A percentile compares a stretch with the other conserved stretches of the same genome.
Evolutionary conservation across 768 basidiomycete genomes (phyloP).

Genomic region (Boletus insuetus): DNA sequence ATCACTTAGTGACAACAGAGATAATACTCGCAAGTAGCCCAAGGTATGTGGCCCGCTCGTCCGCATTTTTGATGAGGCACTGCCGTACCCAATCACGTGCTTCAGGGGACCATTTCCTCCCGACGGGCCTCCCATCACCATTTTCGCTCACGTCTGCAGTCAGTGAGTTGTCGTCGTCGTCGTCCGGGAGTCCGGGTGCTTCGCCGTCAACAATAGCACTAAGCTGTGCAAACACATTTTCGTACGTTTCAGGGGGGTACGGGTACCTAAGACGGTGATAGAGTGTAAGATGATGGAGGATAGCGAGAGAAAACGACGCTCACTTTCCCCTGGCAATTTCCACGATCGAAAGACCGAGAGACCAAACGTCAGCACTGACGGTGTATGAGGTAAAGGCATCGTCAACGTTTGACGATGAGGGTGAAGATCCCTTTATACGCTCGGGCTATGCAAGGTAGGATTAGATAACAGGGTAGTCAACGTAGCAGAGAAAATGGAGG

Average conservation of each 20-base stretch:
- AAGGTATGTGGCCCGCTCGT: constrained; percentile 75
- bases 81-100: constrained; percentile 81
- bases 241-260: constrained; percentile 96
- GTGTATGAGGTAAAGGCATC: constrained; percentile 63
- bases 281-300: background rate
- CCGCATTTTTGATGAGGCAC: constrained; percentile 82
- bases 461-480: constrained; percentile 1
- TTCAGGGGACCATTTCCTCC: constrained; percentile 33
- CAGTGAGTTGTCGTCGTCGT: constrained; percentile 30
- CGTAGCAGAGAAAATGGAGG: background rate
- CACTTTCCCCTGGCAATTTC: constrained; percentile 80
- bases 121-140: constrained; percentile 8
- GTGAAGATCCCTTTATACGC: constrained; percentile 90
- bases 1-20: background rate
- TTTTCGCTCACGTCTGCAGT: constrained; percentile 11
- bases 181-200: constrained; percentile 79
- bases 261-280: constrained; percentile 54
- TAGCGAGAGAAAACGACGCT: background rate
- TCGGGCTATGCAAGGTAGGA: constrained; percentile 70
- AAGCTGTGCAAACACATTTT: constrained; percentile 94
- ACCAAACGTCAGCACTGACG: constrained; percentile 97
- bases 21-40: constrained; percentile 63
- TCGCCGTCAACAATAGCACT: constrained; percentile 97
- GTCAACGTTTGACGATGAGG: constrained; percentile 29
- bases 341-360: constrained; percentile 89